Base-by-base conservation (phyloP, 2,329 filamentous ascomycete genomes). In the Xylariales sp. region DNA sequence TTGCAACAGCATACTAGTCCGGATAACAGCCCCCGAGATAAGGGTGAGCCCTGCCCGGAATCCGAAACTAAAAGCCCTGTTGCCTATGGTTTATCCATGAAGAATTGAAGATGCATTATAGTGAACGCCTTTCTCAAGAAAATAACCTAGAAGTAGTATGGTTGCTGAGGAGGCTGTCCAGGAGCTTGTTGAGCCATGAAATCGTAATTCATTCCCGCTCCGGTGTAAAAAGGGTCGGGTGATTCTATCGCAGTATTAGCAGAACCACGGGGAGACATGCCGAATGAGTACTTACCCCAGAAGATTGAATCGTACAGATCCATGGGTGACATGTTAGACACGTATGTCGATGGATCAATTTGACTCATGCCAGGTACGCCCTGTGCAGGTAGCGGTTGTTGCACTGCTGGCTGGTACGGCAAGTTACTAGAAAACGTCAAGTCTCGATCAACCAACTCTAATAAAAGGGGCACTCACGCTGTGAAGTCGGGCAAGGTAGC, bases 231-330 rank as follows among this genome's bases (percentile, higher is more conserved):
- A 0, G 76, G 73, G 52, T 80, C 74, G 4, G 75, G 75, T 2
- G 74, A 76, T 66, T 79, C 76, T 79, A 46, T 5, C 15, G 24
- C 33, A 38, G 33, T 44, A 32, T 41, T 32, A 47, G 46, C n/a
- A 53, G 45, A 55, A 52, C 33, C 21, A 37, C 5, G 12, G 11
- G 15, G 5, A 37, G 34, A 15, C 6, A 5, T 19, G n/a, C 7
- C 14, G 15, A 12, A 38, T 43, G 27, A 22, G 5, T 9, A 36
- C 75, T 58, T 61, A 82, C 78, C 79, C 71, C 78, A 82, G 64
- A 82, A 83, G 33, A 84, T 84, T 4, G 78, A 81, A 52, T 83
- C 78, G 54, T 82, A 84, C 1, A 84, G 62, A 46, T 84, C 80
- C 77, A 84, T 79, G 1, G 80, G 80, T 27, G 79, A 80, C 69